A percentile compares a stretch with the other conserved stretches of the same genome.
Evolutionary conservation across 2,329 filamentous ascomycete species (phyloP).

Genomic region (Akanthomyces dipterigenus): DNA sequence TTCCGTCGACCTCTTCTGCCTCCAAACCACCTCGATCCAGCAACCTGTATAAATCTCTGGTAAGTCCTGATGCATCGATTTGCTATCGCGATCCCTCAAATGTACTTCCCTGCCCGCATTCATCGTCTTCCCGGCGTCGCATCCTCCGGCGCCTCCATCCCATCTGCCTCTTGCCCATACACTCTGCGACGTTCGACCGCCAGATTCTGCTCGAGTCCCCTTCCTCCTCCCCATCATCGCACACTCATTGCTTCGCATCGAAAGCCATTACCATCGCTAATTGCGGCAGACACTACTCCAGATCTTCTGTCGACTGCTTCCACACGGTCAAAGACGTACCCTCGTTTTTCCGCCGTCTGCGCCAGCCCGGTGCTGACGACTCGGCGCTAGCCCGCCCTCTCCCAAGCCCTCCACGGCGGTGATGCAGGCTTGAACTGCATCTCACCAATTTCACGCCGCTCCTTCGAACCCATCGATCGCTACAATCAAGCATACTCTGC

Average conservation of each 20-base stretch:
- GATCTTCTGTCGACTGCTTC: background rate
- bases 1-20: constrained; percentile 12
- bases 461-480: constrained; percentile 4
- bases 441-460: constrained; percentile 1
- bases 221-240: background rate
- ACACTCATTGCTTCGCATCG: background rate
- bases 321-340: constrained; percentile 8
- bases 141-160: background rate
- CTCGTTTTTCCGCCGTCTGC: constrained; percentile 16
- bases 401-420: constrained; percentile 1
- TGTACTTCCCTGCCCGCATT: constrained; percentile 20
- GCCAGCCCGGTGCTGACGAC: constrained; percentile 22
- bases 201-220: constrained; percentile 3
- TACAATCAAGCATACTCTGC: background rate
- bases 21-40: background rate
- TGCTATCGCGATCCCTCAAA: constrained; percentile 30
- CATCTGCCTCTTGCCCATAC: background rate
- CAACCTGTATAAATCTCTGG: constrained; percentile 25
- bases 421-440: constrained; percentile 11
- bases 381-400: constrained; percentile 18
- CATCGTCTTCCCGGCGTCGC: background rate
- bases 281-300: background rate
- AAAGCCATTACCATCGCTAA: constrained; percentile 10
- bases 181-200: constrained; percentile 11
- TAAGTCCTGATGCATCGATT: constrained; percentile 30